Base-by-base conservation (phyloP, 768 basidiomycete species). In the Pholiota conissans region DNA sequence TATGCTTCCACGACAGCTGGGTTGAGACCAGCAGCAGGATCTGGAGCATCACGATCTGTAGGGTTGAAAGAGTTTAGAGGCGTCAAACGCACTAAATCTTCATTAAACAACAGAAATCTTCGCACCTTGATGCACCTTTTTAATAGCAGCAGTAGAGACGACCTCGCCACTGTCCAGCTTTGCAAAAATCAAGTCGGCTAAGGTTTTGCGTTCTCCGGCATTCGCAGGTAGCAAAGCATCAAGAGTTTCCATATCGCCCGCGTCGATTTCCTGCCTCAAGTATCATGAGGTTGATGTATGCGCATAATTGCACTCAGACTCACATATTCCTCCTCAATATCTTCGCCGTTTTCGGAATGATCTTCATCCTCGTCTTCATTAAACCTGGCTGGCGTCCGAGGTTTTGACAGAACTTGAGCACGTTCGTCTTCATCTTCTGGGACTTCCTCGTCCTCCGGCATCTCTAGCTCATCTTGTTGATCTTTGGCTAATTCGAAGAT, bases 161-260 rank as follows among this genome's bases (percentile, higher is more conserved):
- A 79, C 70, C 60, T 87, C 85, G 11, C 76, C 80, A 56, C 79
- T 82, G 57, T 95, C 89, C 22, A 99, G 79, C 74, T 98, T 98
- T 24, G 91, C 83, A 68, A 99, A 93, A 58, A 98, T 99, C n/a
- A 98, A 79, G 70, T 99, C 97, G 28, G 97, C 97, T 28, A 99
- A 76, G 2, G 96, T 98, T 70, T 84, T 83, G 45, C 92, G 84
- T 70, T 91, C 88, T 6, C 83, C 81, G 14, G 84, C 79, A 71
- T 88, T 91, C 13, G 85, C 74, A 35, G 93, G 93, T 40, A 92
- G 81, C 28, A 94, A 77, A 13, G 85, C 78, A 64, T 98, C 95
- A 32, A 99, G 77, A 0, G 93, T 85, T 62, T 89, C 84, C 71
- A 96, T 79, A 74, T 98, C 97, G 59, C 79, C 85, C 57, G 90